phyloP scores from a whole-genome alignment of 2,329 filamentous ascomycete species.

The Helminthosporium solani region DNA sequence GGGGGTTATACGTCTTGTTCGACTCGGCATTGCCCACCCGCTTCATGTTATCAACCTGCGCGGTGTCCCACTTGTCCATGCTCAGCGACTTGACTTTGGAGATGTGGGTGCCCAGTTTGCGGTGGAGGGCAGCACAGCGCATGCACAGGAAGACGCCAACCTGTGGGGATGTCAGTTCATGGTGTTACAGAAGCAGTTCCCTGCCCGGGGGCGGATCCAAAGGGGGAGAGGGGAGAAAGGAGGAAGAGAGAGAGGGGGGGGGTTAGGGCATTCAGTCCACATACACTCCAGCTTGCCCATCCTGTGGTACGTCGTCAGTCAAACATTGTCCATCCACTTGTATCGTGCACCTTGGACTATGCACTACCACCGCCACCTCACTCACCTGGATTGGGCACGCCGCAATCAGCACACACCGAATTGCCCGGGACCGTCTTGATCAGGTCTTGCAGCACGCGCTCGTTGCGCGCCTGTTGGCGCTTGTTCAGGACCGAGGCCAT shows the following conservation, averaged over 20 bases:
- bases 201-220: no score
- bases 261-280: constrained; percentile 42
- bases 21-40: constrained; percentile 81
- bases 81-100: constrained; percentile 98
- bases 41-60: constrained; percentile 98
- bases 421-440: constrained; percentile 84
- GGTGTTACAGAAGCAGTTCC: no score
- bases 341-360: no score
- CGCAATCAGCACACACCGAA: constrained; percentile 90
- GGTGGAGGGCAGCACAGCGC: constrained; percentile 92
- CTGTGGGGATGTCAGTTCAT: constrained; percentile 50
- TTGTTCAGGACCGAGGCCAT: constrained; percentile 84
- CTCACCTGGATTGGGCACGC: constrained; percentile 86
- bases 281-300: constrained; percentile 96
- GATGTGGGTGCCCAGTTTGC: constrained; percentile 95
- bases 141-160: constrained; percentile 96
- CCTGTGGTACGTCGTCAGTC: constrained; percentile 54
- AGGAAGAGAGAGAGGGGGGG: background rate
- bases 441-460: constrained; percentile 85
- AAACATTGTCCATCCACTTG: no score
- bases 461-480: constrained; percentile 96
- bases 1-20: constrained; percentile 87
- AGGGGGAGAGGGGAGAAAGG: no score
- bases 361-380: constrained; percentile 12
- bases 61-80: constrained; percentile 96